Evolutionary conservation across 2,329 filamentous ascomycete genomes (phyloP).

Genomic region (Whalleya microplaca): DNA sequence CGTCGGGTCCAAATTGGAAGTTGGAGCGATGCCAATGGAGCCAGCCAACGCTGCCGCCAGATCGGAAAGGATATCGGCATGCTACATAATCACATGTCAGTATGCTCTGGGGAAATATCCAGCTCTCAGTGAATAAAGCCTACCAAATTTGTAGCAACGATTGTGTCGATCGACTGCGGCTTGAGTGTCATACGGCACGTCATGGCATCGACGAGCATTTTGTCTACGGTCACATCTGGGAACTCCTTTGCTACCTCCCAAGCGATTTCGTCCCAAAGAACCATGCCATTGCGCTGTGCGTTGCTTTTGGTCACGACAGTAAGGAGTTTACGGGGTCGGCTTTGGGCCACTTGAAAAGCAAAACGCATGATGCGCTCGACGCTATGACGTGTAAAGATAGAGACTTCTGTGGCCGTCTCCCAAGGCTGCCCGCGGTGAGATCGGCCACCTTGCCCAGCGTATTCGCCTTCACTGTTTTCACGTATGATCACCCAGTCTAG

Average conservation of each 20-base stretch:
- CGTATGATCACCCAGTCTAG: slow-evolving; percentile 69
- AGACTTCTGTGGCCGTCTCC: slow-evolving; percentile 65
- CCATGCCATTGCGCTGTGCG: slow-evolving; percentile 68
- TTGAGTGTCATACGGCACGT: slow-evolving; percentile 66
- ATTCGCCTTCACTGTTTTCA: slow-evolving; percentile 70
- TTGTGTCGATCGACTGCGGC: slow-evolving; percentile 62
- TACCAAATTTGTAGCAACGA: slow-evolving; percentile 64
- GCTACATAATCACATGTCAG: slow-evolving; percentile 27
- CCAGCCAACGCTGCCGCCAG: slow-evolving; percentile 71
- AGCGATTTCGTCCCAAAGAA: slow-evolving; percentile 69
- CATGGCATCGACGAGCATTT: slow-evolving; percentile 71
- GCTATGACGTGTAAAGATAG: slow-evolving; percentile 64
- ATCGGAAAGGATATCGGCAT: slow-evolving; percentile 69
- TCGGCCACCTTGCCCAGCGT: slow-evolving; percentile 66
- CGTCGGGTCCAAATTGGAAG: slow-evolving; percentile 67
- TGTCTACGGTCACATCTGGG: slow-evolving; percentile 63
- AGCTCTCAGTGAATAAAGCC: slow-evolving; percentile 25
- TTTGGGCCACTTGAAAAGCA: slow-evolving; percentile 63
- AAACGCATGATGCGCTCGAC: slow-evolving; percentile 65
- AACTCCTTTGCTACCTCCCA: slow-evolving; percentile 58
- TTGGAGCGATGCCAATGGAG: slow-evolving; percentile 73
- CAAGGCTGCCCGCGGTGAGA: slow-evolving; percentile 61
- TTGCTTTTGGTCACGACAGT: slow-evolving; percentile 70
- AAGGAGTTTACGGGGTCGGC: slow-evolving; percentile 58
- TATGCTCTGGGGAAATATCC: not conserved